These are phyloP conservation scores for Amphirosellinia nigrospora DNA, from an alignment of 495 filamentous ascomycete species.

Conservation along the genomic window DNA sequence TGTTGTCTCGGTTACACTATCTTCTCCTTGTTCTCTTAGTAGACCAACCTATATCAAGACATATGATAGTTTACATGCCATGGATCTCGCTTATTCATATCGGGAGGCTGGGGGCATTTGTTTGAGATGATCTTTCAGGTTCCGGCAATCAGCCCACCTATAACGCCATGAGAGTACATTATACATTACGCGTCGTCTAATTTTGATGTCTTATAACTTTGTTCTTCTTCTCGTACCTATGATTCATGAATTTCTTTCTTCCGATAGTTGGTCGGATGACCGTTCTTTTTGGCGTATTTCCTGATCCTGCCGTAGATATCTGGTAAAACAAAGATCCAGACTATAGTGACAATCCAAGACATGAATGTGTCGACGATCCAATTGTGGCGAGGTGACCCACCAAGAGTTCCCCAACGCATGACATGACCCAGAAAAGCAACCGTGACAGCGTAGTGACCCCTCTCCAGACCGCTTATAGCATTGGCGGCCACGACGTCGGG, in stretches of 20 bases:
- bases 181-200: conserved; percentile 10
- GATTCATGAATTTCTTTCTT: conserved; percentile 30
- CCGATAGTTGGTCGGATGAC: conserved; percentile 52
- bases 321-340: conserved; percentile 66
- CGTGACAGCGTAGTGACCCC: conserved; percentile 77
- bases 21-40: neutral
- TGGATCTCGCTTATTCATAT: neutral
- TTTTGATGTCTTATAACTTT: neutral
- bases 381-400: conserved; percentile 64
- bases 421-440: conserved; percentile 70
- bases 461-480: conserved; percentile 77
- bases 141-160: neutral
- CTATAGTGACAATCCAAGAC: conserved; percentile 59
- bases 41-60: neutral
- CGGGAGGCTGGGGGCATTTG: neutral
- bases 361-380: conserved; percentile 67
- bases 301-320: conserved; percentile 66
- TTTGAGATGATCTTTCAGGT: neutral
- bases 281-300: conserved; percentile 64
- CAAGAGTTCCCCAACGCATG: conserved; percentile 67
- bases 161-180: neutral
- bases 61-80: neutral
- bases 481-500: conserved; percentile 75
- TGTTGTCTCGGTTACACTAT: neutral
- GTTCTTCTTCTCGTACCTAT: neutral